A percentile compares a stretch with the other conserved stretches of the same genome.
phyloP scores from a whole-genome alignment of 495 filamentous ascomycete genomes.

The Aspergillus leporis region DNA sequence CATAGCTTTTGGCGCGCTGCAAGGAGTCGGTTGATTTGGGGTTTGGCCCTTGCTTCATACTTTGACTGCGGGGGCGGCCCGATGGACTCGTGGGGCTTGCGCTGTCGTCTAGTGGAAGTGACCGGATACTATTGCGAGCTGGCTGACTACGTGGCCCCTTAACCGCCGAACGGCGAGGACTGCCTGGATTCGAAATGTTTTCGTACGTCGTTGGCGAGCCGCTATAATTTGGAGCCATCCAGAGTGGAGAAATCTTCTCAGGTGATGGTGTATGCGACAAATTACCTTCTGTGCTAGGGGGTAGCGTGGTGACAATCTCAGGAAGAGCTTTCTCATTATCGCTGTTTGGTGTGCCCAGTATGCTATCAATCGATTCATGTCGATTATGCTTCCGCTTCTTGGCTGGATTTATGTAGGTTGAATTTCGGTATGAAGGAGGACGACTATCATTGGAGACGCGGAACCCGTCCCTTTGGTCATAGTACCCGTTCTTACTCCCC shows the following conservation, averaged over 20 bases:
- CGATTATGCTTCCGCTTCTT: slow-evolving; percentile 30
- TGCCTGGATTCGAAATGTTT: slow-evolving; percentile 27
- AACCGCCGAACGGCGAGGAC: slow-evolving; percentile 37
- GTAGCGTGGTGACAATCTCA: slow-evolving; percentile 31
- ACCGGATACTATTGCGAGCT: slow-evolving; percentile 25
- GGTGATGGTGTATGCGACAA: slow-evolving; percentile 40
- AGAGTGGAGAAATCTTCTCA: slow-evolving; percentile 28
- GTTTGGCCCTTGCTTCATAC: slow-evolving; percentile 20
- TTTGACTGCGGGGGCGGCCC: slow-evolving; percentile 28
- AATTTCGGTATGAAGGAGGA: slow-evolving; percentile 16
- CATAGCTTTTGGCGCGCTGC: slow-evolving; percentile 20
- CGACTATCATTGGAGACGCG: slow-evolving; percentile 22
- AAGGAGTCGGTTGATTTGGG: slow-evolving; percentile 25
- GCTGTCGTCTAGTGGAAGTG: slow-evolving; percentile 22
- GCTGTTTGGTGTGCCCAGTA: slow-evolving; percentile 11
- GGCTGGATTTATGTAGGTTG: slow-evolving; percentile 1
- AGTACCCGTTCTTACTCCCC: slow-evolving; percentile 17
- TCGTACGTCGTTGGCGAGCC: slow-evolving; percentile 28
- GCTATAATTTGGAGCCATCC: slow-evolving; percentile 28
- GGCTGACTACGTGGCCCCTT: slow-evolving; percentile 45
- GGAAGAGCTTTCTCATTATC: slow-evolving; percentile 23
- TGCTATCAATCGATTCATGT: slow-evolving; percentile 12
- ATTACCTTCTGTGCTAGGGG: slow-evolving; percentile 18
- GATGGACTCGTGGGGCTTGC: slow-evolving; percentile 16
- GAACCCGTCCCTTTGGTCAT: slow-evolving; percentile 11